A percentile compares a stretch with the other conserved stretches of the same genome.
phyloP scores from a whole-genome alignment of 2,329 filamentous ascomycete genomes.

The Aquanectria penicillioides region DNA sequence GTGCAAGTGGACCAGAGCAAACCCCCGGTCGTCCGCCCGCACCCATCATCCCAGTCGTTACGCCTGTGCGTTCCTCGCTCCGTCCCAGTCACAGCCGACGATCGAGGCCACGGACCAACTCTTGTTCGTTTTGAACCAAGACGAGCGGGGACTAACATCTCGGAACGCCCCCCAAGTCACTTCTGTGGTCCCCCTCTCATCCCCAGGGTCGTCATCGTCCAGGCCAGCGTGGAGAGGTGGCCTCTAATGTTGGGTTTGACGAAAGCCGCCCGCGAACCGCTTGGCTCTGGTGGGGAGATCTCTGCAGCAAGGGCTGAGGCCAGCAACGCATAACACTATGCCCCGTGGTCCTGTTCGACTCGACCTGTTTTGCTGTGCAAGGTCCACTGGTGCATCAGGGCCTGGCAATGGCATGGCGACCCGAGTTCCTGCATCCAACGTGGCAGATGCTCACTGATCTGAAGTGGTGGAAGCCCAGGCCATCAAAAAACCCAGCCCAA shows the following conservation, averaged over 20 bases:
- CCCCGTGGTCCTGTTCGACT: constrained; percentile 28
- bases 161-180: not conserved
- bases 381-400: constrained; percentile 31
- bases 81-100: constrained; percentile 37
- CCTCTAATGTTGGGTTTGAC: not conserved
- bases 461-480: constrained; percentile 8
- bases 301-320: constrained; percentile 1
- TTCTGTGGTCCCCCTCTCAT: constrained; percentile 11
- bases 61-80: constrained; percentile 37
- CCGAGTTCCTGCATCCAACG: constrained; percentile 43
- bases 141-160: constrained; percentile 4
- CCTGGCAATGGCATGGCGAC: constrained; percentile 21
- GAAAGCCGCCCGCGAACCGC: not conserved
- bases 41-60: constrained; percentile 36
- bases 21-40: constrained; percentile 29
- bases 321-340: constrained; percentile 25
- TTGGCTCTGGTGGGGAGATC: not conserved
- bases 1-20: constrained; percentile 10
- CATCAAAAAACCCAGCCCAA: constrained; percentile 25
- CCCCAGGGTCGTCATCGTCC: constrained; percentile 11
- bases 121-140: constrained; percentile 34
- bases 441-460: constrained; percentile 42
- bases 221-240: constrained; percentile 14
- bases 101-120: constrained; percentile 43
- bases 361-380: constrained; percentile 20